Percentiles rank a stretch among this genome's conserved stretches.
These are phyloP conservation scores for Eucalyptus pauciflora DNA, from an alignment of 345 rosid genomes.

Conservation along the genomic window DNA sequence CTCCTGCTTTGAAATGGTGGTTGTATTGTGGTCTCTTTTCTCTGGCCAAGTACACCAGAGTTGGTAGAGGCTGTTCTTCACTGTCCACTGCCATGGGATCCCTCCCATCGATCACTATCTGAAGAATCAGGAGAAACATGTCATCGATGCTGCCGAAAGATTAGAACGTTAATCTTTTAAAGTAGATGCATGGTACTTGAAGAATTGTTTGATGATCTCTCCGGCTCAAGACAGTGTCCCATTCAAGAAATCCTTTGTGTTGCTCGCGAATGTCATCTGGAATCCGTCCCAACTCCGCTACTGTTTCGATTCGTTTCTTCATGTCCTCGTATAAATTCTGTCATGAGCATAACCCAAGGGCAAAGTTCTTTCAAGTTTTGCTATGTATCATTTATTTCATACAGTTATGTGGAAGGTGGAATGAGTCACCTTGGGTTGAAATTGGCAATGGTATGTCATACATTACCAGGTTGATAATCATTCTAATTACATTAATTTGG, in stretches of 20 bases:
- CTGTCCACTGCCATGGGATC: constrained; percentile 3
- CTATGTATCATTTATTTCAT: not conserved
- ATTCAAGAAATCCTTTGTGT: constrained; percentile 15
- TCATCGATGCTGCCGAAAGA: not conserved
- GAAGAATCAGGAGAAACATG: not conserved
- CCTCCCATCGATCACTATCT: not conserved
- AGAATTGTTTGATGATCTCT: constrained; percentile 24
- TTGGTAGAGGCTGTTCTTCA: constrained; percentile 24
- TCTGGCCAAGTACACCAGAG: constrained; percentile 28
- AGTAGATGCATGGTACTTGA: constrained; percentile 1
- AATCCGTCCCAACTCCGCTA: constrained; percentile 7
- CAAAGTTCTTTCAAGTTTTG: not conserved
- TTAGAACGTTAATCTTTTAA: not conserved
- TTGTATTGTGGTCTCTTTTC: constrained; percentile 25
- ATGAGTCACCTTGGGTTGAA: not conserved
- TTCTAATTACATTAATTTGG: not conserved
- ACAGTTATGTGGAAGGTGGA: not conserved
- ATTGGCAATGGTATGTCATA: not conserved
- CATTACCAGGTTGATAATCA: not conserved
- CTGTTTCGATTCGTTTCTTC: constrained; percentile 5
- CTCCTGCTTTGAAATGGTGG: constrained; percentile 47
- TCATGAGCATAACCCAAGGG: not conserved
- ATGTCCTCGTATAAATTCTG: constrained; percentile 22
- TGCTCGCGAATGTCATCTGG: constrained; percentile 11
- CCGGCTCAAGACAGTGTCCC: constrained; percentile 5